Percentiles rank a stretch among this genome's conserved stretches.
These are phyloP conservation scores for Cystofilobasidium bisporidii DNA, from an alignment of 768 basidiomycete species.

Conservation along the genomic window DNA sequence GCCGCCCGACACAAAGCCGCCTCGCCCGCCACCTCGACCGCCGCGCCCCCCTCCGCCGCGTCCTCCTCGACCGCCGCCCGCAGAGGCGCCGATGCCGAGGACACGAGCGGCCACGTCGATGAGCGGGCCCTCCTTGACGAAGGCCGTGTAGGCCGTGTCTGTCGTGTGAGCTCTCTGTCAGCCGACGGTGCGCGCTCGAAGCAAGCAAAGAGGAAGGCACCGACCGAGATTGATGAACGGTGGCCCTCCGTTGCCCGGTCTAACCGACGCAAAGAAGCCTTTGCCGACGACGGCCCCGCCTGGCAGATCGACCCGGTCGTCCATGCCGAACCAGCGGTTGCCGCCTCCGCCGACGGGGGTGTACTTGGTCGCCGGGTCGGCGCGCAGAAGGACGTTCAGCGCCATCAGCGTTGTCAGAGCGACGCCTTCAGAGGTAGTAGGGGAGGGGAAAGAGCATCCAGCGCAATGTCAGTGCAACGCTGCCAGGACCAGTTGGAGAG, in stretches of 20 bases:
- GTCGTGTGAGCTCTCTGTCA: no score
- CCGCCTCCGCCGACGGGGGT: slow-evolving; percentile 37
- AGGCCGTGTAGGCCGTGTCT: slow-evolving; percentile 39
- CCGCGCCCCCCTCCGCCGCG: slow-evolving; percentile 29
- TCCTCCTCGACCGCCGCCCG: slow-evolving; percentile 5
- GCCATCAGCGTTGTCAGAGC: slow-evolving; percentile 34
- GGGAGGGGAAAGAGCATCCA: background rate
- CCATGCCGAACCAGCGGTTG: slow-evolving; percentile 38
- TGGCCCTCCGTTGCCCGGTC: slow-evolving; percentile 34
- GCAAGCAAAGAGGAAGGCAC: no score
- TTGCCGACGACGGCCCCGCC: slow-evolving; percentile 38
- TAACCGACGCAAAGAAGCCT: slow-evolving; percentile 40
- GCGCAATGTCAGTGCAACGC: no score
- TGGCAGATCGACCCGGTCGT: slow-evolving; percentile 33
- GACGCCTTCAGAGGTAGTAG: slow-evolving; percentile 5
- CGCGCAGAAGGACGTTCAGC: slow-evolving; percentile 40
- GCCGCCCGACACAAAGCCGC: slow-evolving; percentile 16
- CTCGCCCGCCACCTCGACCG: slow-evolving; percentile 27
- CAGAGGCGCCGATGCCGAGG: slow-evolving; percentile 29
- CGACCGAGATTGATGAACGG: slow-evolving; percentile 36
- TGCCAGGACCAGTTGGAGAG: background rate
- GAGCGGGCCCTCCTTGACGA: slow-evolving; percentile 36
- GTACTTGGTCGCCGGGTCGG: slow-evolving; percentile 33
- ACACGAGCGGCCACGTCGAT: slow-evolving; percentile 37
- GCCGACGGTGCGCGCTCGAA: no score